Base-by-base conservation (phyloP, 805 yeast genomes). In the Candida koratica region DNA sequence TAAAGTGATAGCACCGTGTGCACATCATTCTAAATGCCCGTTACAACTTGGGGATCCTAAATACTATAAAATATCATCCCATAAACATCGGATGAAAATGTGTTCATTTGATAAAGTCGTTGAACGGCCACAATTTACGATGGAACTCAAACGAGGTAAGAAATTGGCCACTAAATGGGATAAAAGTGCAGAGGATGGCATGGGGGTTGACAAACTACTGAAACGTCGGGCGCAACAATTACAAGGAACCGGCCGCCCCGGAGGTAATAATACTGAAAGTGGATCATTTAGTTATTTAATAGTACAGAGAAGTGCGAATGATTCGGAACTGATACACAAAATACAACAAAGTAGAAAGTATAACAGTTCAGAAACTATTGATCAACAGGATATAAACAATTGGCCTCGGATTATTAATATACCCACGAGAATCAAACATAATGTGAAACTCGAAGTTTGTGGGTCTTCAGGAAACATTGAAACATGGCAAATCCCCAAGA, bases 21-120 rank as follows among this genome's bases (percentile, higher is more conserved):
- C 90, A 1, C 97, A 93, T 55, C 96, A 87, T 49, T 75, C 80
- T 9, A 72, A 67, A 45, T 89, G 97, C 51, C 97, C 97, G 0
- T 61, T 90, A 37, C 97, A 89, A 56, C 69, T 78, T 20, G 80
- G 82, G 10, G 82, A 82, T 33, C 85, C 94, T 2, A 75, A 74
- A 23, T 77, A 71, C 49, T 84, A 80, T 52, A 65, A 67, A 25
- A 71, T 67, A 28, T 68, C 75, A 25, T 57, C 72, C 16, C 86
- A 85, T 28, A 72, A 71, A 43, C 71, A 67, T 46, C 70, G 77
- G 39, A 64, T 84, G 34, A 74, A 73, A 37, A 86, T 88, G 69
- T 87, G 97, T 53, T 75, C 82, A 31, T 88, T 79, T 53, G 74
- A 73, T 36, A 81, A 84, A 39, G 70, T 75, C 15, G 79, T 89